phyloP scores from a whole-genome alignment of 139 green algal species.

The Chlorella vulgaris region DNA sequence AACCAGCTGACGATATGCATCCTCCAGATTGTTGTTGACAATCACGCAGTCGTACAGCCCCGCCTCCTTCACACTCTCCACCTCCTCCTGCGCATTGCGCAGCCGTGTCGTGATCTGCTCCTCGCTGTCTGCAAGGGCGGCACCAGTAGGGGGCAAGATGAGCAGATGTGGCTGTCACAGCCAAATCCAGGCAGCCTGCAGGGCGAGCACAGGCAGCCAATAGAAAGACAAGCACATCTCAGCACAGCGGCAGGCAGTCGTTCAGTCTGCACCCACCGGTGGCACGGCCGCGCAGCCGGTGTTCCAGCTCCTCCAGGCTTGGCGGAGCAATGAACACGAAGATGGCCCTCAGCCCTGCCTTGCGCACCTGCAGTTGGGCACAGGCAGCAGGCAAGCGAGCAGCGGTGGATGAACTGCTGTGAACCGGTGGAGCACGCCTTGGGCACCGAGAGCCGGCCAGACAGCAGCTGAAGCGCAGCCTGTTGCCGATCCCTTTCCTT shows the following conservation, averaged over 20 bases:
- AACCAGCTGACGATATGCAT: constrained; percentile 54
- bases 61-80: constrained; percentile 48
- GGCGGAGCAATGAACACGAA: constrained; percentile 90
- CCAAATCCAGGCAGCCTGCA: no score
- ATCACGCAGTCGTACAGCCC: constrained; percentile 79
- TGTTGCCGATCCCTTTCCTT: background rate
- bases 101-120: constrained; percentile 78
- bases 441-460: no score
- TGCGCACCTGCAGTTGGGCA: constrained; percentile 45
- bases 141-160: background rate
- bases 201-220: no score
- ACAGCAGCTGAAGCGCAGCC: background rate
- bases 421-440: no score
- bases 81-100: constrained; percentile 63
- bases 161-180: background rate
- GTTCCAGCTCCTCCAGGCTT: constrained; percentile 73
- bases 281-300: constrained; percentile 70
- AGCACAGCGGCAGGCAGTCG: background rate
- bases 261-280: constrained; percentile 38
- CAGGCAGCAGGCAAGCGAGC: background rate
- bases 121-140: constrained; percentile 59
- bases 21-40: constrained; percentile 76
- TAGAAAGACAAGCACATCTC: no score
- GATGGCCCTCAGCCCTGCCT: constrained; percentile 57
- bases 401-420: no score